These are phyloP conservation scores for Dactylonectria estremocensis DNA, from an alignment of 2,329 filamentous ascomycete genomes.

Conservation along the genomic window DNA sequence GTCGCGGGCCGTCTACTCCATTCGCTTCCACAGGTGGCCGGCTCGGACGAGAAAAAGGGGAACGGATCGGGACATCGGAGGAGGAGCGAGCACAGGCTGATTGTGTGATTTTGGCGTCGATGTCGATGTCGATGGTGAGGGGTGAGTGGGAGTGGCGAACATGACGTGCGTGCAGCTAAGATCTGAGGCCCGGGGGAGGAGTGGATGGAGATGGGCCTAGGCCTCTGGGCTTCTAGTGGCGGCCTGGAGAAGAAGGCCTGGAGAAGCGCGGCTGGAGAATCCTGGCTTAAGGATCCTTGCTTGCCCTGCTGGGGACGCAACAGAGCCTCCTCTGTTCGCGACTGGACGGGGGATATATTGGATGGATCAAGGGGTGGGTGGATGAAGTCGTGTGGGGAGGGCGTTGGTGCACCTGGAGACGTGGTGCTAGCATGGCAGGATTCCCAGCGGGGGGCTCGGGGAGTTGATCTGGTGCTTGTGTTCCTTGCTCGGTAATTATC, in stretches of 20 bases:
- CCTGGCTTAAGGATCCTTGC: not conserved
- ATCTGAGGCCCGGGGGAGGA: constrained; percentile 24
- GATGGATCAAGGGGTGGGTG: constrained; percentile 13
- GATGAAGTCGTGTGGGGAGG: constrained; percentile 2
- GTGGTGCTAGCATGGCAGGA: not conserved
- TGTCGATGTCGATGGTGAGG: constrained; percentile 36
- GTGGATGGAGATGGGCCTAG: constrained; percentile 40
- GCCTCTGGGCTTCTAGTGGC: constrained; percentile 32
- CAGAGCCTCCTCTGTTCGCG: not conserved
- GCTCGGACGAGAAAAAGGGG: not conserved
- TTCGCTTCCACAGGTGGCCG: not conserved
- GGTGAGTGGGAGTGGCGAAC: not conserved
- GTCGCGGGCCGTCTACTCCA: constrained; percentile 31
- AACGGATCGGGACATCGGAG: not conserved
- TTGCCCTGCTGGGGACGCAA: not conserved
- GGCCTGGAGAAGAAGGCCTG: constrained; percentile 7
- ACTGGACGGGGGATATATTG: constrained; percentile 2
- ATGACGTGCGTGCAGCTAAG: constrained; percentile 40
- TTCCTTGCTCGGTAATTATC: not conserved
- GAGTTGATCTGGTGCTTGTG: constrained; percentile 15
- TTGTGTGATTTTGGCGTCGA: constrained; percentile 50
- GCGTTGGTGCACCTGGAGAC: constrained; percentile 4
- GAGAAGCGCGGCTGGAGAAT: not conserved
- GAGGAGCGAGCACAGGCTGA: constrained; percentile 6
- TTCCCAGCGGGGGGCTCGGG: constrained; percentile 29